Conservation (phyloP, 768 basidiomycete species). For the Chalciporus chontae region DNA sequence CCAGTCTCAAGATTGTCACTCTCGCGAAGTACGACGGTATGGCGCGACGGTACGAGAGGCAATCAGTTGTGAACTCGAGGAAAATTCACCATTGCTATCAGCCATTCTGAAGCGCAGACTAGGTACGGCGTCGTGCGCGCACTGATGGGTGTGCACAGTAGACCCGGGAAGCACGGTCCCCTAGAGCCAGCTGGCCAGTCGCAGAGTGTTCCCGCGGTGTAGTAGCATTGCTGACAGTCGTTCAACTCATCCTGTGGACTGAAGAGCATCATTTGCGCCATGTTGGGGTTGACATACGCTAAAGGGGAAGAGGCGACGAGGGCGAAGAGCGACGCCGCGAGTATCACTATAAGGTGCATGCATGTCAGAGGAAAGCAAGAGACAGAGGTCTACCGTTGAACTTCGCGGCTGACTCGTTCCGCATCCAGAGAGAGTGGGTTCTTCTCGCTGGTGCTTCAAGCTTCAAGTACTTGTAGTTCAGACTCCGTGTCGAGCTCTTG, state of each 20-base stretch:
- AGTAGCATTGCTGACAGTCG: not conserved
- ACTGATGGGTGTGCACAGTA: slow-evolving; percentile 8
- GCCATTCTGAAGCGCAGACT: slow-evolving; percentile 4
- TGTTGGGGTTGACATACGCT: not conserved
- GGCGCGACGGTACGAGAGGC: too few relatives aligned
- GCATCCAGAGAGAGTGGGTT: too few relatives aligned
- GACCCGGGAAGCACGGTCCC: slow-evolving; percentile 9
- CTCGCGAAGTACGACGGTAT: too few relatives aligned
- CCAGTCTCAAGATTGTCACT: too few relatives aligned
- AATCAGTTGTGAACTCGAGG: too few relatives aligned
- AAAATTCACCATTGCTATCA: not conserved
- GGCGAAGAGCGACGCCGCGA: not conserved
- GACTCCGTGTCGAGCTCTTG: slow-evolving; percentile 10
- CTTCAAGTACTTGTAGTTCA: not conserved
- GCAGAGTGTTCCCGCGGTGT: slow-evolving; percentile 1
- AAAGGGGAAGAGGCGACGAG: slow-evolving; percentile 5
- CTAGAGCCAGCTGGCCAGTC: slow-evolving; percentile 14
- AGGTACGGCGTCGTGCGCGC: slow-evolving; percentile 9
- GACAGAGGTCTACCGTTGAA: too few relatives aligned
- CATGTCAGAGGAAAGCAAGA: not conserved
- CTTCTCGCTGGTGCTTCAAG: too few relatives aligned
- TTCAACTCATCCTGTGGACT: not conserved
- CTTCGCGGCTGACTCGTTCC: too few relatives aligned
- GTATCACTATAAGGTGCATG: slow-evolving; percentile 7
- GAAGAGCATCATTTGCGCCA: slow-evolving; percentile 3